Evolutionary conservation across 768 basidiomycete genomes (phyloP).

Genomic region (Pleurotus salmoneostramineus): DNA sequence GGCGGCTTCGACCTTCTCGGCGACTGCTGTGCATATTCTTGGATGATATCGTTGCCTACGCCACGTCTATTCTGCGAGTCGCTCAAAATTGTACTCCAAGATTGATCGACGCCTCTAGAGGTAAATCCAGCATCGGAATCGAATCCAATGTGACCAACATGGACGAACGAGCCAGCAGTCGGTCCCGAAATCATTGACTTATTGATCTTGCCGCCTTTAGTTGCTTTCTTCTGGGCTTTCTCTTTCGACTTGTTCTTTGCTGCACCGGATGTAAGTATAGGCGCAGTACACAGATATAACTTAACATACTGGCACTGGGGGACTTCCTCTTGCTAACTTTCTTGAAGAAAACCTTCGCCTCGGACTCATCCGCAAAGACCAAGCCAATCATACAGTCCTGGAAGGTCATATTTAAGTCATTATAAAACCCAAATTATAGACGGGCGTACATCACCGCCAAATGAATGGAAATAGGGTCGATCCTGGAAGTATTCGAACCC

Average conservation of each 20-base stretch:
- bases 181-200: conserved; percentile 92
- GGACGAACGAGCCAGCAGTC: conserved; percentile 72
- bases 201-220: conserved; percentile 78
- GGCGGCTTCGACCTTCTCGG: conserved; percentile 26
- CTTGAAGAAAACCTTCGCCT: conserved; percentile 83
- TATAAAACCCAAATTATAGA: background rate
- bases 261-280: conserved; percentile 17
- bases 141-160: conserved; percentile 95
- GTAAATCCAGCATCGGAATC: conserved; percentile 85
- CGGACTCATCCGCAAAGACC: conserved; percentile 83
- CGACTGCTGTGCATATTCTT: conserved; percentile 57
- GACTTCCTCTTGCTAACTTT: conserved; percentile 56
- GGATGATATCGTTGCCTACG: conserved; percentile 74
- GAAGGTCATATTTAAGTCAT: conserved; percentile 2
- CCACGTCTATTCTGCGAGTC: conserved; percentile 60
- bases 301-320: conserved; percentile 3
- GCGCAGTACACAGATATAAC: background rate
- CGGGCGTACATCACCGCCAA: conserved; percentile 79
- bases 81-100: conserved; percentile 53
- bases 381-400: conserved; percentile 91
- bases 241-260: conserved; percentile 50
- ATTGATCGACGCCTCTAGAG: conserved; percentile 83
- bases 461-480: conserved; percentile 88
- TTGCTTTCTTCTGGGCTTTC: conserved; percentile 56
- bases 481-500: conserved; percentile 81